A percentile compares a stretch with the other conserved stretches of the same genome.
These are phyloP conservation scores for Paraleonurus japonicus DNA, from an alignment of 257 asterid species.

Conservation along the genomic window DNA sequence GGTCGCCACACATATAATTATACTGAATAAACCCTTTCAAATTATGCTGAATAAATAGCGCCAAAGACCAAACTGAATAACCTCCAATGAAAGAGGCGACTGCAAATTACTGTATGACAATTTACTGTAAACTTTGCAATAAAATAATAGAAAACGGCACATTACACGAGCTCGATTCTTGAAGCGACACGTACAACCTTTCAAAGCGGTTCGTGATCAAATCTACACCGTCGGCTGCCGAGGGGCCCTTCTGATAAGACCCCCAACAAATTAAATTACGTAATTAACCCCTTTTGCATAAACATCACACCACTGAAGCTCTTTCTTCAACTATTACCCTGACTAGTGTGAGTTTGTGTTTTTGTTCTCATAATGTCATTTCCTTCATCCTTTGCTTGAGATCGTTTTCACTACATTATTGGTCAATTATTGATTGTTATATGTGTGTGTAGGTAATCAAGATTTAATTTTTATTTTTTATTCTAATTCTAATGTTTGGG, in stretches of 20 bases:
- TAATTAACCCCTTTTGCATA: not conserved
- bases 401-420: constrained; percentile 26
- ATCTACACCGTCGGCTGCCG: constrained; percentile 36
- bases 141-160: constrained; percentile 1
- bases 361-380: not conserved
- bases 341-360: constrained; percentile 3
- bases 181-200: constrained; percentile 36
- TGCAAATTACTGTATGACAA: not conserved
- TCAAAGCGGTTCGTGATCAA: constrained; percentile 27
- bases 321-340: constrained; percentile 19
- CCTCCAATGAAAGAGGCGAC: not conserved
- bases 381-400: not conserved
- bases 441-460: constrained; percentile 9
- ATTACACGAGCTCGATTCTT: constrained; percentile 19
- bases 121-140: not conserved
- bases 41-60: not conserved
- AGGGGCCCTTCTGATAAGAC: constrained; percentile 26
- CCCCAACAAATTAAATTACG: constrained; percentile 12
- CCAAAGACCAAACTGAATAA: not conserved
- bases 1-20: not conserved
- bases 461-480: not conserved
- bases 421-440: constrained; percentile 12
- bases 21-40: not conserved
- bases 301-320: constrained; percentile 5
- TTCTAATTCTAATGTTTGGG: not conserved